Percentiles rank a stretch among this genome's conserved stretches.
Conservation (phyloP, 345 rosid genomes). For the Rhizophora mangle region DNA sequence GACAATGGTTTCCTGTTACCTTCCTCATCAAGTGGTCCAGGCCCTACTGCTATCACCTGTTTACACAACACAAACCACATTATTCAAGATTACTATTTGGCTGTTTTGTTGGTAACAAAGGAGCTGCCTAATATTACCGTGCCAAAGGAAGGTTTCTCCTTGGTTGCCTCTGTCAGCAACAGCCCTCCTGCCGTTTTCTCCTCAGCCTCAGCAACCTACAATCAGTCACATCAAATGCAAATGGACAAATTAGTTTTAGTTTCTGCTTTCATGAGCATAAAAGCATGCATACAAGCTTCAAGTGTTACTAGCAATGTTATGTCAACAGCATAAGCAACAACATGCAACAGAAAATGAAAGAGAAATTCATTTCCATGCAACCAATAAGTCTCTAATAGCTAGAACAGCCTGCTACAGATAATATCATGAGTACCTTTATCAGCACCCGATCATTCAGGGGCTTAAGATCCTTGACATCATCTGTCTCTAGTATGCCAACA, state of each 20-base stretch:
- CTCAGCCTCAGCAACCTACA: constrained; percentile 88
- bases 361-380: no score
- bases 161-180: constrained; percentile 74
- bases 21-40: constrained; percentile 79
- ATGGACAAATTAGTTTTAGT: no score
- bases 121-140: constrained; percentile 37
- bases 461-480: constrained; percentile 86
- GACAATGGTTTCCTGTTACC: constrained; percentile 55
- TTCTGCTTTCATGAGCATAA: no score
- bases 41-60: constrained; percentile 85
- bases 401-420: not conserved
- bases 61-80: not conserved
- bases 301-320: no score
- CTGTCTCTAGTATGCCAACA: constrained; percentile 86
- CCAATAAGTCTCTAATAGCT: not conserved
- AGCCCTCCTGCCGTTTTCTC: constrained; percentile 94
- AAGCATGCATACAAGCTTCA: no score
- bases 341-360: no score
- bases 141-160: constrained; percentile 95
- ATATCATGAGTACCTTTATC: constrained; percentile 51
- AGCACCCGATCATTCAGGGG: constrained; percentile 87
- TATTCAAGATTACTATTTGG: not conserved
- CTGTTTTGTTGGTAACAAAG: not conserved
- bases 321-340: no score
- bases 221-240: not conserved